Conservation (phyloP, 1,284 basidiomycete genomes). For the Trichosporon inkin region DNA sequence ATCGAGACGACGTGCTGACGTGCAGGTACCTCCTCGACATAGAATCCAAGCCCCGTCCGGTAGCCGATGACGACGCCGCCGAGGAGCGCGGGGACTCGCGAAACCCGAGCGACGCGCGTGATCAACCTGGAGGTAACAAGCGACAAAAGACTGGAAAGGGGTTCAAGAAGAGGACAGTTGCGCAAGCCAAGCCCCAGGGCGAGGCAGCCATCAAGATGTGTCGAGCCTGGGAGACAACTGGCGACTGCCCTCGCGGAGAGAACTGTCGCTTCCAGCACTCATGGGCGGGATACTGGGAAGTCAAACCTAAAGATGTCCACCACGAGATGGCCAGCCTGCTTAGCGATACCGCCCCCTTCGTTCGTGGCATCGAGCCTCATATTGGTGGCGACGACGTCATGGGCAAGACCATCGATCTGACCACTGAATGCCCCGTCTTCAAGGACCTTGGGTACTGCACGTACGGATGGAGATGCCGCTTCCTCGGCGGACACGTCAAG, state of each 20-base stretch:
- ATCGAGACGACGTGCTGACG: neutral
- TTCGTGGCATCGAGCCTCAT: constrained; percentile 11
- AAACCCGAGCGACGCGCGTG: constrained; percentile 19
- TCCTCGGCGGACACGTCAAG: constrained; percentile 69
- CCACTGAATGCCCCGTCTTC: constrained; percentile 65
- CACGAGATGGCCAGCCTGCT: constrained; percentile 56
- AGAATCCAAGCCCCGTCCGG: constrained; percentile 15
- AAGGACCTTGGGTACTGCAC: constrained; percentile 73
- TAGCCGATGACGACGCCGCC: constrained; percentile 62
- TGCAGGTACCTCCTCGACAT: constrained; percentile 54
- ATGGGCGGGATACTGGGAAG: constrained; percentile 66
- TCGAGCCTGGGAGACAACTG: constrained; percentile 38
- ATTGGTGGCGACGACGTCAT: constrained; percentile 32
- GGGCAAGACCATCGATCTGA: constrained; percentile 33
- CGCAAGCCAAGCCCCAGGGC: constrained; percentile 65
- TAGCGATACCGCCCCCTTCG: constrained; percentile 51
- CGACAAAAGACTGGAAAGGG: constrained; percentile 53
- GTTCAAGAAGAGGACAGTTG: constrained; percentile 67
- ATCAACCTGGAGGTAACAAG: constrained; percentile 41
- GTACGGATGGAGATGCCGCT: constrained; percentile 85
- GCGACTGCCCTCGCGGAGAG: constrained; percentile 24
- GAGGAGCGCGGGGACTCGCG: constrained; percentile 49
- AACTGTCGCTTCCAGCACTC: constrained; percentile 76
- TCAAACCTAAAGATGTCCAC: constrained; percentile 69
- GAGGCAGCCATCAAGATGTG: constrained; percentile 43